These are phyloP conservation scores for Penicillium sp. DNA, from an alignment of 2,329 filamentous ascomycete species.

Conservation along the genomic window DNA sequence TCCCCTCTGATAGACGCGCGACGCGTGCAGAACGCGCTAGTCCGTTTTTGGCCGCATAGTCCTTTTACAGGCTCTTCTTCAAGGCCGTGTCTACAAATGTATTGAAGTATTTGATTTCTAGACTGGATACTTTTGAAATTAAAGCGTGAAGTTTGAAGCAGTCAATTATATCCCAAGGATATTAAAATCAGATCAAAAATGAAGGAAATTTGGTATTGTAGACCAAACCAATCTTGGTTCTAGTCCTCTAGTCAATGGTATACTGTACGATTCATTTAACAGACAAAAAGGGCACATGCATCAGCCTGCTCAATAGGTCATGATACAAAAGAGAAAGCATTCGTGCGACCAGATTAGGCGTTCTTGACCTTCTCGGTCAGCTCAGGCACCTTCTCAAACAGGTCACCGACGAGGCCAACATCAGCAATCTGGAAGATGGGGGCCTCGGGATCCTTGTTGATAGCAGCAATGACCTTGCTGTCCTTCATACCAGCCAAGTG, in stretches of 20 bases:
- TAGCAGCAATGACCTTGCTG: constrained; percentile 97
- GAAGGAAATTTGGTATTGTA: constrained; percentile 9
- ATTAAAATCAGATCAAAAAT: neutral
- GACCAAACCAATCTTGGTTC: neutral
- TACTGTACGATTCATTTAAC: constrained; percentile 18
- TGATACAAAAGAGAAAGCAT: constrained; percentile 20
- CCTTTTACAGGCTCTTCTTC: neutral
- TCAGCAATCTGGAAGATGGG: constrained; percentile 98
- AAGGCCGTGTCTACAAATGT: neutral
- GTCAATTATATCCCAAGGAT: neutral
- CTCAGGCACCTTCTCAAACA: constrained; percentile 95
- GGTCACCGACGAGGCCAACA: constrained; percentile 88
- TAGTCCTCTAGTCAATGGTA: constrained; percentile 18
- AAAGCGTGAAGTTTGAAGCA: neutral
- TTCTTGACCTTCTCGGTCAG: constrained; percentile 89
- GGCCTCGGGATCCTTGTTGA: constrained; percentile 96
- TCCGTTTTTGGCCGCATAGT: constrained; percentile 17
- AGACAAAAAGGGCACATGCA: constrained; percentile 4
- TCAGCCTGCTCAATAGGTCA: constrained; percentile 15
- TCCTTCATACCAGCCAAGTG: constrained; percentile 99
- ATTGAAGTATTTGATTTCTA: neutral
- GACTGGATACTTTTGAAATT: neutral
- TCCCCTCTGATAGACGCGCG: constrained; percentile 28
- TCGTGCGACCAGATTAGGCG: constrained; percentile 13
- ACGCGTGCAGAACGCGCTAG: constrained; percentile 28